Base-by-base conservation (phyloP, 2,329 filamentous ascomycete genomes). In the Venturia effusa region DNA sequence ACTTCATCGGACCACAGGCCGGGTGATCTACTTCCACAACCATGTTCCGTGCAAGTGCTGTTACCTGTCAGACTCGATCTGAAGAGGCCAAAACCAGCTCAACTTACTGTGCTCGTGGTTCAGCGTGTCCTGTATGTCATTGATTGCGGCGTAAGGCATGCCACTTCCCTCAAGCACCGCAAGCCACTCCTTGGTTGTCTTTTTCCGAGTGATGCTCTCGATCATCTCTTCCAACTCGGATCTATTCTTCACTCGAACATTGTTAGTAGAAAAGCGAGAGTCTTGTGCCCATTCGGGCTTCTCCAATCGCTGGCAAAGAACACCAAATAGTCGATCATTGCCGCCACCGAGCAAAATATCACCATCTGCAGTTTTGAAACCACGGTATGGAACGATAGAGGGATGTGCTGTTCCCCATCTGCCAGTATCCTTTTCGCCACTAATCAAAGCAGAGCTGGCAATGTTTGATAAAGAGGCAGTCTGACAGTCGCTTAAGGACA, bases 391-490 rank as follows among this genome's bases (percentile, higher is more conserved):
- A 0, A 99, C 94, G 72, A 99, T 97, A 0, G 91, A 96, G n/a
- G 93, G 94, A 80, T 99, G 94, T 54, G 93, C 93, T 3, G 94
- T 99, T 7, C 94, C 94, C 93, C 94, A 97, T 67, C 94, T 83
- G 0, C 94, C 94, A 0, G 86, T 84, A 73, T 99, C 94, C 68
- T 88, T 88, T 75, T 96, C 78, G 1, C 92, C 92, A 69, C 89
- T 95, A 67, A 97, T 88, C 51, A 99, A 79, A 66, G 88, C 91
- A 66, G 92, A 96, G 72, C 90, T 96, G 10, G 93, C 94, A 71
- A 99, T 91, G 73, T 97, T 99, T n/a, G 91, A 86, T 55, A 99
- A 78, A 0, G 92, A 97, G 0, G 92, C 94, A 22, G 94, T 92
- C 73, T 99, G 94, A 70, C 92, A 97, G 73, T 99, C 94, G 68